Conservation (phyloP, 2,329 filamentous ascomycete genomes). For the Pseudocercospora macadamiae region DNA sequence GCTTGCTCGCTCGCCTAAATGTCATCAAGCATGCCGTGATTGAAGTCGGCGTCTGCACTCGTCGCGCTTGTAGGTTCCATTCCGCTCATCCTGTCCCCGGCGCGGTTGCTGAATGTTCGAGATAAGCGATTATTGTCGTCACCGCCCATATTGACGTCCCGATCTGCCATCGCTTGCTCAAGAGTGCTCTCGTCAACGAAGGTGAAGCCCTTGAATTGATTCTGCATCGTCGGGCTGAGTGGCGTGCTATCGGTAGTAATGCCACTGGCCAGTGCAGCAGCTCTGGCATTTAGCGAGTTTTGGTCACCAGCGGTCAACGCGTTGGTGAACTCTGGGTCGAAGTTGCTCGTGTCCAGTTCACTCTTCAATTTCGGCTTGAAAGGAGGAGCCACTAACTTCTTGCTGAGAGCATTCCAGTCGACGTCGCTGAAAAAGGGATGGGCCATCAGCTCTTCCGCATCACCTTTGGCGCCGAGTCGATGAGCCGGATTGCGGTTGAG, state of each 20-base stretch:
- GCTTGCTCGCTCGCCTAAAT: conserved; percentile 26
- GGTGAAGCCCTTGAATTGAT: conserved; percentile 97
- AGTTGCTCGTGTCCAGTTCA: conserved; percentile 95
- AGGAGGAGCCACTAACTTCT: conserved; percentile 91
- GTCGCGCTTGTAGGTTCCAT: conserved; percentile 43
- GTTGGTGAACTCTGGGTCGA: conserved; percentile 97
- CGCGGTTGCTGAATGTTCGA: conserved; percentile 42
- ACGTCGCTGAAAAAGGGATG: conserved; percentile 95
- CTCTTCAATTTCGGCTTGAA: conserved; percentile 98
- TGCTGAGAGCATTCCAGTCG: conserved; percentile 84
- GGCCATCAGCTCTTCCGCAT: conserved; percentile 90
- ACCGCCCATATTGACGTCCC: conserved; percentile 47
- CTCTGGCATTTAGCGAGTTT: conserved; percentile 84
- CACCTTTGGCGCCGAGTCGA: conserved; percentile 83
- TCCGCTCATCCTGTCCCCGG: conserved; percentile 56
- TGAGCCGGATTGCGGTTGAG: conserved; percentile 97
- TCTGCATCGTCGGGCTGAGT: conserved; percentile 91
- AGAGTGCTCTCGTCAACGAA: conserved; percentile 98
- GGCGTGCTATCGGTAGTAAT: conserved; percentile 85
- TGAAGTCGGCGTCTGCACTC: conserved; percentile 51
- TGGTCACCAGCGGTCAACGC: conserved; percentile 84
- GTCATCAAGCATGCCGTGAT: conserved; percentile 46
- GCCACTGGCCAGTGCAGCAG: conserved; percentile 80
- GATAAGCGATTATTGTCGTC: conserved; percentile 34
- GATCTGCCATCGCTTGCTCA: conserved; percentile 72